A percentile compares a stretch with the other conserved stretches of the same genome.
Conservation (phyloP, 345 rosid species). For the Eucalyptus regnans region DNA sequence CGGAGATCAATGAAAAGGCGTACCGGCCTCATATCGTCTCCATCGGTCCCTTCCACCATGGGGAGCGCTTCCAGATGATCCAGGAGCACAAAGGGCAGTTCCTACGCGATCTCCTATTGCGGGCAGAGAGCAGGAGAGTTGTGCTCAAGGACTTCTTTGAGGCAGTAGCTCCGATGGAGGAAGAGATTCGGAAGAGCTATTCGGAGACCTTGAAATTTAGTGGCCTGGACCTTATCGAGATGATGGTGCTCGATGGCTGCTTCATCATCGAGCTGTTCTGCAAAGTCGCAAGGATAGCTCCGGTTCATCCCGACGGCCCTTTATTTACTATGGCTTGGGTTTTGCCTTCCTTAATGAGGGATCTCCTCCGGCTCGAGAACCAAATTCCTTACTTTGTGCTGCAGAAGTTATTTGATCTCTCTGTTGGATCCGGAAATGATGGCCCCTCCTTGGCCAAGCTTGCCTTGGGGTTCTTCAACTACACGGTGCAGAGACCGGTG, state of each 20-base stretch:
- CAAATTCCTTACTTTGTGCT: conserved; percentile 70
- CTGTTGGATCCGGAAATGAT: conserved; percentile 6
- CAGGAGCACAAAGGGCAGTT: conserved; percentile 76
- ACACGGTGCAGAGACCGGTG: conserved; percentile 25
- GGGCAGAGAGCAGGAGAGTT: conserved; percentile 5
- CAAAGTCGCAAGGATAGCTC: conserved; percentile 24
- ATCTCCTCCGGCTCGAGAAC: conserved; percentile 38
- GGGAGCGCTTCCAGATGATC: conserved; percentile 38
- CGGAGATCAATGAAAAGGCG: conserved; percentile 37
- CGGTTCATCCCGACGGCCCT: conserved; percentile 39
- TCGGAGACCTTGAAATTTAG: conserved; percentile 34
- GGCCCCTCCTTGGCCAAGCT: conserved; percentile 26
- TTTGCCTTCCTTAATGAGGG: conserved; percentile 54
- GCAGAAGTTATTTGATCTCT: conserved; percentile 32
- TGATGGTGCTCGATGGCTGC: conserved; percentile 67
- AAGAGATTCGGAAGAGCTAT: conserved; percentile 43
- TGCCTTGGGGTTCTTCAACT: conserved; percentile 52
- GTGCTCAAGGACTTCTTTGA: conserved; percentile 30
- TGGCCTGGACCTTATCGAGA: conserved; percentile 23
- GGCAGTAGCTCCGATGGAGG: conserved; percentile 21
- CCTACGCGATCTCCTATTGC: conserved; percentile 21
- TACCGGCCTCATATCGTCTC: conserved; percentile 63
- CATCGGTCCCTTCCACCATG: conserved; percentile 59
- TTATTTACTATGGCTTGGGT: conserved; percentile 62
- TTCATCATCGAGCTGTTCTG: conserved; percentile 54